Conservation (phyloP, 2,329 filamentous ascomycete genomes). For the Alternaria ethzedia region DNA sequence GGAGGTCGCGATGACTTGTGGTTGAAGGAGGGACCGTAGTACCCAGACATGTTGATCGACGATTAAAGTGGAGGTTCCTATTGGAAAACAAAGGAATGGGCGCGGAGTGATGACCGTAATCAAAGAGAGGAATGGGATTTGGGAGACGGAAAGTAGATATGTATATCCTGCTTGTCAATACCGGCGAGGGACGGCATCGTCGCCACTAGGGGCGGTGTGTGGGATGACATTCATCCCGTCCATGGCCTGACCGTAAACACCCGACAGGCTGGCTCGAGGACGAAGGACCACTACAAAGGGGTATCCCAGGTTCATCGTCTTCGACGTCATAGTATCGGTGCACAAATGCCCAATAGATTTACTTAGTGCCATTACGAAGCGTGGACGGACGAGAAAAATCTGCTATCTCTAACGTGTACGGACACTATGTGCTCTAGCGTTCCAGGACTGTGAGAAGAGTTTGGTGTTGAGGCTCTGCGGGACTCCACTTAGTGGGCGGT, state of each 20-base stretch:
- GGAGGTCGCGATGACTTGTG: conserved; percentile 14
- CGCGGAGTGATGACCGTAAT: not conserved
- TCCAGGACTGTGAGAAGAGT: conserved; percentile 4
- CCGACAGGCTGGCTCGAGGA: conserved; percentile 6
- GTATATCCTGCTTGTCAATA: not conserved
- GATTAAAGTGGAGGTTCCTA: not conserved
- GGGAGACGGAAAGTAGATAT: conserved; percentile 1
- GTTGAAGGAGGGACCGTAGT: conserved; percentile 25
- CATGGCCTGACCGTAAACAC: conserved; percentile 12
- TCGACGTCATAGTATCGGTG: conserved; percentile 4
- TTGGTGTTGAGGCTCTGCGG: conserved; percentile 28
- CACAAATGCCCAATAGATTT: not conserved
- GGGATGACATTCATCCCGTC: not conserved
- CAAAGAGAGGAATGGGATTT: not conserved
- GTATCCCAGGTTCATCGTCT: not conserved
- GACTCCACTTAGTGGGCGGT: conserved; percentile 24
- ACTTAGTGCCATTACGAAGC: not conserved
- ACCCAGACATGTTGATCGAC: conserved; percentile 18
- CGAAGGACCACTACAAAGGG: not conserved
- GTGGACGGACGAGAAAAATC: conserved; percentile 5
- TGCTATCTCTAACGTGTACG: conserved; percentile 13
- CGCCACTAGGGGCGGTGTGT: conserved; percentile 5
- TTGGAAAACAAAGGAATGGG: conserved; percentile 2
- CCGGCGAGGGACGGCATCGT: conserved; percentile 9
- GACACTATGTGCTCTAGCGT: conserved; percentile 16